Base-by-base conservation (phyloP, 2,329 filamentous ascomycete genomes). In the Claviceps pazoutovae region DNA sequence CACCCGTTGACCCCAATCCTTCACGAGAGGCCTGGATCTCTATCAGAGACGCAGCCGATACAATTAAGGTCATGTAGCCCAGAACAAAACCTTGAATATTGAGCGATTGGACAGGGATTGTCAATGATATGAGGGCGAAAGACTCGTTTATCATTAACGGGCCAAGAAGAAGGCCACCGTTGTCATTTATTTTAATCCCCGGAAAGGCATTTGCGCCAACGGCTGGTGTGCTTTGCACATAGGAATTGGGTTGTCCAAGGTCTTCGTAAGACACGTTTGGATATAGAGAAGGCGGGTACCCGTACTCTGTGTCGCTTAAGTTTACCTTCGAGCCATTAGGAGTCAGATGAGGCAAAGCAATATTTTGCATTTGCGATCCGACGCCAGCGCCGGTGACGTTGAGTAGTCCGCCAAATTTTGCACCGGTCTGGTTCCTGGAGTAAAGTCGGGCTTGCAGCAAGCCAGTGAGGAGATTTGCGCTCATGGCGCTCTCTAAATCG, bases 11-110 rank as follows among this genome's bases (percentile, higher is more conserved):
- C 23, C 82, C 86, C 8, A 95, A 63, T 1, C 87, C 88, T 63
- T 89, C 85, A 2, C 73, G 68, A 1, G 83, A 84, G 17, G 70
- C 66, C 26, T 82, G 70, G 1, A 88, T 75, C 45, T 74, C 66
- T n/a, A 81, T 70, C 3, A 93, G 71, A 1, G 84, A 74, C 4
- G 70, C 69, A 1, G 83, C 83, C 52, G 86, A 79, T 51, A 86
- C 76, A n/a, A 95, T 73, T 2, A 91, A 70, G 1, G 88, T 95
- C 71, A 95, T 78, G 71, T 88, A 95, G 1, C 88, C 90, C 5
- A 95, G 73, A 1, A 91, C 78, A 55, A 84, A 81, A 3, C 69
- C 70, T 19, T 43, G 68, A 64, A 2, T 76, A 75, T 2, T 74
- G 73, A 62, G 84, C 82, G 58, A 59, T 54, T 86, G 76, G 50